phyloP scores from a whole-genome alignment of 129 eudicot species.

The Artemisia annua region DNA sequence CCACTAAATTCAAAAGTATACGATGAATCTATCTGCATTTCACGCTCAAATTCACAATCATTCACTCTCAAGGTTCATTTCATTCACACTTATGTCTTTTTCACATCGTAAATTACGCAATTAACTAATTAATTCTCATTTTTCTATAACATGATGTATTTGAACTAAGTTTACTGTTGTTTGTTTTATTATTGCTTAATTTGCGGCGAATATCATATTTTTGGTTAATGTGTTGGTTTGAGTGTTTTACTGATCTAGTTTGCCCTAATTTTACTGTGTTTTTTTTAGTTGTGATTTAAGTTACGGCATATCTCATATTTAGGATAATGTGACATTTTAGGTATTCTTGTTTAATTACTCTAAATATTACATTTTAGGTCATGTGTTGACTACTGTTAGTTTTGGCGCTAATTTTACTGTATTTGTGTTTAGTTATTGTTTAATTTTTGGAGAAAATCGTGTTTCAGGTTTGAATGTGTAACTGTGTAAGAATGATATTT shows the following conservation, averaged over 20 bases:
- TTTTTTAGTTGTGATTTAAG: background rate
- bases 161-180: background rate
- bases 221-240: too few species aligned
- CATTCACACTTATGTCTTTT: background rate
- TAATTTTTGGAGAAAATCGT: too few species aligned
- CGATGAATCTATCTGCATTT: constrained; percentile 54
- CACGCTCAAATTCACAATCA: constrained; percentile 50
- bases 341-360: background rate
- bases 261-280: background rate
- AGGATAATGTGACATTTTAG: background rate
- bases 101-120: too few species aligned
- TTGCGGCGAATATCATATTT: too few species aligned
- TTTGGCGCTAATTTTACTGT: too few species aligned
- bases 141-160: constrained; percentile 41
- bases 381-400: too few species aligned
- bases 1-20: constrained; percentile 55
- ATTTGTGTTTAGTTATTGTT: too few species aligned
- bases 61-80: constrained; percentile 70
- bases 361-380: background rate
- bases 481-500: background rate
- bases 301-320: background rate
- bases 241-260: background rate
- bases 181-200: constrained; percentile 10
- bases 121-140: background rate
- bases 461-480: background rate